These are phyloP conservation scores for Oehlia diaphana DNA, from an alignment of 192 early-diverging fungal genomes.

Conservation along the genomic window DNA sequence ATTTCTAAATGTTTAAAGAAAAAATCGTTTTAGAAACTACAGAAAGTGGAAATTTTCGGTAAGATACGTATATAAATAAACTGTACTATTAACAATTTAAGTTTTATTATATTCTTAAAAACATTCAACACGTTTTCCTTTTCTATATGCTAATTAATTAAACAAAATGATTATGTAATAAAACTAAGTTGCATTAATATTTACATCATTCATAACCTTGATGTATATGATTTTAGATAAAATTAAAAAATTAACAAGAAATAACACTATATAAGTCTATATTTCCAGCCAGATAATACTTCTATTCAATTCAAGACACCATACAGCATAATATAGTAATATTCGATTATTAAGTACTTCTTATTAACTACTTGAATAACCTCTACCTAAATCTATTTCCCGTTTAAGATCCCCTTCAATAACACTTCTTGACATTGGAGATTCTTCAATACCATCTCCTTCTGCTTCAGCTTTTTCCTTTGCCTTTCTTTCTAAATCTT, in stretches of 20 bases:
- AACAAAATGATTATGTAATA: neutral
- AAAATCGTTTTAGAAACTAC: too few relatives aligned
- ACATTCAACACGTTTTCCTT: neutral
- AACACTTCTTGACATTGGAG: slow-evolving; percentile 2
- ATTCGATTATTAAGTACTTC: neutral
- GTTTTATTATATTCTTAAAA: neutral
- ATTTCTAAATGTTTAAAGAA: too few relatives aligned
- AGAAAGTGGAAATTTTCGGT: too few relatives aligned
- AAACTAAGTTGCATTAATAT: too few relatives aligned
- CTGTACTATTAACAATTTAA: too few relatives aligned
- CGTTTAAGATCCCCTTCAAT: slow-evolving; percentile 5
- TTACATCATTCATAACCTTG: too few relatives aligned
- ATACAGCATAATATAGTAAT: too few relatives aligned
- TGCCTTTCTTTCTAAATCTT: slow-evolving; percentile 36
- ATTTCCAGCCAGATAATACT: neutral
- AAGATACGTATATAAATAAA: too few relatives aligned
- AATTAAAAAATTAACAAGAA: neutral
- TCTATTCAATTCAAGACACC: too few relatives aligned
- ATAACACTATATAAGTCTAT: neutral
- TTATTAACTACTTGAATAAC: slow-evolving; percentile 11
- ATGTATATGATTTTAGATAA: too few relatives aligned
- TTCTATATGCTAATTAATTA: neutral
- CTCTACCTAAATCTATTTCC: neutral
- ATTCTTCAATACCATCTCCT: neutral
- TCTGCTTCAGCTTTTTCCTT: slow-evolving; percentile 5